phyloP scores from a whole-genome alignment of 768 basidiomycete genomes.

The Tylopilus sp. region DNA sequence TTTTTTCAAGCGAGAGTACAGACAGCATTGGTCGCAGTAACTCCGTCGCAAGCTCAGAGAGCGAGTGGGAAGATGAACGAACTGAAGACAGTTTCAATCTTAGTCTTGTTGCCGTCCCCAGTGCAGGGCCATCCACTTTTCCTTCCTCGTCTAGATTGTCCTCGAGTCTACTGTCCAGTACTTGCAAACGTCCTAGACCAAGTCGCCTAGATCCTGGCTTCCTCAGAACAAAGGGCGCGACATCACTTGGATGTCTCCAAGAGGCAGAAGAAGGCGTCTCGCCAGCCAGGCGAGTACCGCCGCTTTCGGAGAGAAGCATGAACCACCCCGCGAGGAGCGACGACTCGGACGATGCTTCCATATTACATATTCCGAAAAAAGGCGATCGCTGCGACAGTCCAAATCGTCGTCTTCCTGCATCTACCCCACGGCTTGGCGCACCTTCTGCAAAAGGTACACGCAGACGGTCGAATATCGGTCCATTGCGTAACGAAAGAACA shows the following conservation, averaged over 20 bases:
- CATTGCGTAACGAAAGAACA: constrained; percentile 68
- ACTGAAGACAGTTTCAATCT: constrained; percentile 73
- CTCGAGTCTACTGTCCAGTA: constrained; percentile 12
- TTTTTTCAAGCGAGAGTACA: constrained; percentile 37
- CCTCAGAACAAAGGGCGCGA: constrained; percentile 51
- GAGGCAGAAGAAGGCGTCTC: constrained; percentile 66
- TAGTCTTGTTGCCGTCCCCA: constrained; percentile 41
- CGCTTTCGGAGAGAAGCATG: constrained; percentile 66
- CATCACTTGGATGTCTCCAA: constrained; percentile 57
- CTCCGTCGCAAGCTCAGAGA: constrained; percentile 67
- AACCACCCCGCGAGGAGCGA: constrained; percentile 40
- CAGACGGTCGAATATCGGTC: constrained; percentile 72
- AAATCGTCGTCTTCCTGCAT: constrained; percentile 45
- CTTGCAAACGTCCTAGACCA: constrained; percentile 49
- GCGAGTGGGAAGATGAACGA: constrained; percentile 89
- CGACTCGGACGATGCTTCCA: constrained; percentile 16
- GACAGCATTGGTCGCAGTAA: constrained; percentile 30
- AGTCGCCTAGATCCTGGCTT: constrained; percentile 70
- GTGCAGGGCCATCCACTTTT: constrained; percentile 29
- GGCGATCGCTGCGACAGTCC: constrained; percentile 41
- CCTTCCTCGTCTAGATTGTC: constrained; percentile 33
- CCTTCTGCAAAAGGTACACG: constrained; percentile 40
- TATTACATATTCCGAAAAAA: constrained; percentile 34
- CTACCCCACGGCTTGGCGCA: constrained; percentile 39
- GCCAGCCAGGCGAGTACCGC: constrained; percentile 30